A percentile compares a stretch with the other conserved stretches of the same genome.
Conservation (phyloP, 2,329 filamentous ascomycete genomes). For the Cadophora malorum region DNA sequence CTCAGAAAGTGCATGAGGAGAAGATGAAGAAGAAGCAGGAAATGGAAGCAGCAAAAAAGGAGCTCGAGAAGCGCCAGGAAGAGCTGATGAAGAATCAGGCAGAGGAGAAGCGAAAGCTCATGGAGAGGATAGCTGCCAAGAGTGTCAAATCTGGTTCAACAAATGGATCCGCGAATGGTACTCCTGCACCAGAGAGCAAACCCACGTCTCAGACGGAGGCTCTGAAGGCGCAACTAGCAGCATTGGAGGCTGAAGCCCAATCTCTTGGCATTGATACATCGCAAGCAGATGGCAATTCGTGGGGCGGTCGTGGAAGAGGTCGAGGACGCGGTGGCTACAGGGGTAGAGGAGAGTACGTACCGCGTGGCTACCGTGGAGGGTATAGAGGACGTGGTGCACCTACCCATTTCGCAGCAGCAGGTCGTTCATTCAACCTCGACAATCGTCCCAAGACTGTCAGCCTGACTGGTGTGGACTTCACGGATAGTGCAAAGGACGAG, state of each 20-base stretch:
- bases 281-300: conserved; percentile 52
- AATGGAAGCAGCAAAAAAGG: conserved; percentile 65
- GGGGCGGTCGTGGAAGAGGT: conserved; percentile 50
- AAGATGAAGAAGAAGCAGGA: conserved; percentile 67
- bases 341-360: conserved; percentile 47
- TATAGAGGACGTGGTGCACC: conserved; percentile 53
- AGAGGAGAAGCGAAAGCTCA: conserved; percentile 67
- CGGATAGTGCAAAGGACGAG: conserved; percentile 68
- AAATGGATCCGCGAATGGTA: conserved; percentile 30
- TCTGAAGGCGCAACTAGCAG: conserved; percentile 74
- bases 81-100: conserved; percentile 68
- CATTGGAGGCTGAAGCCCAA: conserved; percentile 75
- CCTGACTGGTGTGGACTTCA: conserved; percentile 68
- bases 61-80: conserved; percentile 69
- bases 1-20: conserved; percentile 72
- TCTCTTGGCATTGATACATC: conserved; percentile 68
- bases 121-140: conserved; percentile 67
- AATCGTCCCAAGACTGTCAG: conserved; percentile 75
- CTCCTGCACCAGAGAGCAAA: conserved; percentile 40
- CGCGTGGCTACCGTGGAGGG: conserved; percentile 51
- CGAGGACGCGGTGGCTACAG: conserved; percentile 48
- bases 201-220: conserved; percentile 60
- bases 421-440: conserved; percentile 69
- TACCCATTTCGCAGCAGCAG: conserved; percentile 31
- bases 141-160: conserved; percentile 44